phyloP scores from a whole-genome alignment of 2,329 filamentous ascomycete genomes.

The Amesomyces nigricolor region DNA sequence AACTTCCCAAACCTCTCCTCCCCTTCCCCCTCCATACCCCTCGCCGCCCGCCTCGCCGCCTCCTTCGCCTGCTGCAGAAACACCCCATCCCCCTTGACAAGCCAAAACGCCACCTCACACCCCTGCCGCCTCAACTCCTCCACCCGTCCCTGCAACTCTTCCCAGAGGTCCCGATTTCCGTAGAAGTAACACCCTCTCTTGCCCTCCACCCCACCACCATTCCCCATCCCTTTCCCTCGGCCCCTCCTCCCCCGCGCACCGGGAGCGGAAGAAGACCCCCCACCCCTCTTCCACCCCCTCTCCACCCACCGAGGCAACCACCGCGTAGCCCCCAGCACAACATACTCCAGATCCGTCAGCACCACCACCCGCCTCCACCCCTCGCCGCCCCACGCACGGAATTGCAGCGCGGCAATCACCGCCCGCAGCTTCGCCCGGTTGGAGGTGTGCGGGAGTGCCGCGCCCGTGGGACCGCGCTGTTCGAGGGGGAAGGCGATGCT shows the following conservation, averaged over 20 bases:
- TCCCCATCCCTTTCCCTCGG: too few relatives aligned
- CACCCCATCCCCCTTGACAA: neutral
- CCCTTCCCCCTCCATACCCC: neutral
- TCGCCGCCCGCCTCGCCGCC: slow-evolving; percentile 15
- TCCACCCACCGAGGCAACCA: slow-evolving; percentile 38
- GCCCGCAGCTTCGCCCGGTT: slow-evolving; percentile 44
- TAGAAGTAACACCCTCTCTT: slow-evolving; percentile 10
- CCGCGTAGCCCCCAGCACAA: slow-evolving; percentile 37
- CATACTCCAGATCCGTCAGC: slow-evolving; percentile 43
- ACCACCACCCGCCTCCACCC: slow-evolving; percentile 40
- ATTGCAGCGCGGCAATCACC: slow-evolving; percentile 40
- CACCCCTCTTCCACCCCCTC: slow-evolving; percentile 34
- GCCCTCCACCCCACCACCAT: too few relatives aligned
- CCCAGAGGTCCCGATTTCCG: slow-evolving; percentile 40
- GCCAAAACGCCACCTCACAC: slow-evolving; percentile 20
- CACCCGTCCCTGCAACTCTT: slow-evolving; percentile 29
- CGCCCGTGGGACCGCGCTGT: slow-evolving; percentile 31
- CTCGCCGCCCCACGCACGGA: slow-evolving; percentile 37
- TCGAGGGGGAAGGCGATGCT: slow-evolving; percentile 34
- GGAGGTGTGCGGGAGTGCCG: slow-evolving; percentile 34
- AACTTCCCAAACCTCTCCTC: slow-evolving; percentile 11
- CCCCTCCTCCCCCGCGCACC: slow-evolving; percentile 20
- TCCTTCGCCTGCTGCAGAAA: slow-evolving; percentile 12
- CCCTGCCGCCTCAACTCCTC: slow-evolving; percentile 28
- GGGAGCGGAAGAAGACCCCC: too few relatives aligned